Conservation (phyloP, 768 basidiomycete species). For the Sarcodon aspratus region DNA sequence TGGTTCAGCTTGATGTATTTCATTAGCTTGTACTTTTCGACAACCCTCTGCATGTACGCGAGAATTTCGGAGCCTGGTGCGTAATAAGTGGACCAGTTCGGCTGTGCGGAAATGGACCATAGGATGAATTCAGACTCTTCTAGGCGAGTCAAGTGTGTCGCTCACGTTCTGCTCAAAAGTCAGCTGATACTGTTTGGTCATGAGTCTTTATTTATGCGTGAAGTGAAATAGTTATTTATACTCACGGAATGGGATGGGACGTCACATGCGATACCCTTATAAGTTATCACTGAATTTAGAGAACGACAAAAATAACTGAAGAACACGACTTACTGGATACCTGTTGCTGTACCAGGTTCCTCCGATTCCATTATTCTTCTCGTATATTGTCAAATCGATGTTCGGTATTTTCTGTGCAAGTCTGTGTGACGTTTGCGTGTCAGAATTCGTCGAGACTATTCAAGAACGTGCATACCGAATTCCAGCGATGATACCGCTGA, state of each 20-base stretch:
- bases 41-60: constrained; percentile 38
- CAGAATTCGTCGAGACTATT: too few relatives aligned
- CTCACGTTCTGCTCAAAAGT: constrained; percentile 42
- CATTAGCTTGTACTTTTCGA: constrained; percentile 45
- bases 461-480: constrained; percentile 27
- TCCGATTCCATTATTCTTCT: constrained; percentile 49
- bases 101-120: constrained; percentile 16
- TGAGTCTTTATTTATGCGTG: too few relatives aligned
- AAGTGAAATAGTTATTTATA: neutral
- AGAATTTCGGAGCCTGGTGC: constrained; percentile 49
- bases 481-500: constrained; percentile 45
- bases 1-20: constrained; percentile 44
- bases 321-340: constrained; percentile 30
- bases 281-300: neutral
- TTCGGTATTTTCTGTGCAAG: constrained; percentile 24
- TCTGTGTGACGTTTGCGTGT: neutral
- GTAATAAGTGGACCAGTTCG: constrained; percentile 52
- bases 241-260: constrained; percentile 45
- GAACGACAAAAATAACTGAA: neutral
- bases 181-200: constrained; percentile 35
- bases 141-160: neutral
- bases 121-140: neutral
- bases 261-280: constrained; percentile 50
- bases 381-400: constrained; percentile 43
- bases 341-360: constrained; percentile 47